These are phyloP conservation scores for Sugiyamaella mastotermitis DNA, from an alignment of 805 yeast genomes.

Conservation along the genomic window DNA sequence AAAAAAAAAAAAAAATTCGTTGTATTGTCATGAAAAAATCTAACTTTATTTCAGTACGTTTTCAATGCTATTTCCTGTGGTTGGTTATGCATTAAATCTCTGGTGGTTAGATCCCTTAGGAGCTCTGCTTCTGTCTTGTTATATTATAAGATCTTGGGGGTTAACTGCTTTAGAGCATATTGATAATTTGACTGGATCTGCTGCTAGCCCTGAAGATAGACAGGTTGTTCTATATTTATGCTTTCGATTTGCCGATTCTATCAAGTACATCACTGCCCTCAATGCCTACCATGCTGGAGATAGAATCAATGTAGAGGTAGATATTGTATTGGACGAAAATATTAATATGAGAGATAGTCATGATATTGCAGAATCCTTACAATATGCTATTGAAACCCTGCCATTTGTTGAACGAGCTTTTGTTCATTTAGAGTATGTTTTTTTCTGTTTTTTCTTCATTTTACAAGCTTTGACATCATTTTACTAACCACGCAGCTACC, in stretches of 20 bases:
- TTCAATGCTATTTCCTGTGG: constrained; percentile 62
- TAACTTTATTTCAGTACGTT: constrained; percentile 40
- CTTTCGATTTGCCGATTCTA: constrained; percentile 60
- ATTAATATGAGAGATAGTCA: constrained; percentile 61
- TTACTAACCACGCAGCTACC: constrained; percentile 17
- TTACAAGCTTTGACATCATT: background rate
- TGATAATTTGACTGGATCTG: constrained; percentile 67
- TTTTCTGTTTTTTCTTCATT: background rate
- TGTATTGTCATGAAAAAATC: background rate
- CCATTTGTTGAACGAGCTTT: constrained; percentile 77
- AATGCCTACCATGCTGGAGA: constrained; percentile 79
- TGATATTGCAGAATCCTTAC: constrained; percentile 76
- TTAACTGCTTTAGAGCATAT: constrained; percentile 64
- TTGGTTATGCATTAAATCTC: constrained; percentile 44
- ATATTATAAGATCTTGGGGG: constrained; percentile 61
- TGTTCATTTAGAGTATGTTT: constrained; percentile 66
- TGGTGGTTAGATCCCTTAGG: constrained; percentile 79
- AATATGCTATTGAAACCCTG: constrained; percentile 71
- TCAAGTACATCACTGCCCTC: constrained; percentile 56
- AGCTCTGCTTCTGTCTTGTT: constrained; percentile 56
- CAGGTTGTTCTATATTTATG: constrained; percentile 64
- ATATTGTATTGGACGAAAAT: constrained; percentile 49
- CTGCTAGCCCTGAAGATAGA: constrained; percentile 55
- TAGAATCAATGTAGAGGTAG: constrained; percentile 69
- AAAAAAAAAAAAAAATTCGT: no score